Percentiles rank a stretch among this genome's conserved stretches.
These are phyloP conservation scores for Vitis rupestris DNA, from an alignment of 164 flowering plant genomes.

Conservation along the genomic window DNA sequence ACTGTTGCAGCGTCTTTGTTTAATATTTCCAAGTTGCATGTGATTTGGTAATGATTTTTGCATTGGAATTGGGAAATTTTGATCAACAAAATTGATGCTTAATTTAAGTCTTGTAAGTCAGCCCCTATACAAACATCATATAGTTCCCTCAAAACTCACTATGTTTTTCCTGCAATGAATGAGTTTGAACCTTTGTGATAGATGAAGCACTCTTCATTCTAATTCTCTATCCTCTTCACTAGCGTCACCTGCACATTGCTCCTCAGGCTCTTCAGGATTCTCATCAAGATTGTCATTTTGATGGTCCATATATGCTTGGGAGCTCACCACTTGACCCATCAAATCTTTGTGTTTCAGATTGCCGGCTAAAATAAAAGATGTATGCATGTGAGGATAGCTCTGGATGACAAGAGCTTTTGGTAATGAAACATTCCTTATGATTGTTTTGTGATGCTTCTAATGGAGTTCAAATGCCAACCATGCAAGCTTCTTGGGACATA, in stretches of 20 bases:
- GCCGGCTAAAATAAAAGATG: slow-evolving; percentile 37
- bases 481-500: too few relatives aligned
- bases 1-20: too few relatives aligned
- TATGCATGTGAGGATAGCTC: too few relatives aligned
- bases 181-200: not conserved
- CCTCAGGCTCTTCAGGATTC: slow-evolving; percentile 21
- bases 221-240: slow-evolving; percentile 23
- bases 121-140: too few relatives aligned
- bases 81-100: too few relatives aligned
- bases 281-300: slow-evolving; percentile 26
- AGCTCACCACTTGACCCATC: slow-evolving; percentile 75
- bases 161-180: not conserved
- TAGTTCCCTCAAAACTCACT: not conserved
- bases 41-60: too few relatives aligned
- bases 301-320: slow-evolving; percentile 62
- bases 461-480: too few relatives aligned
- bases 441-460: too few relatives aligned
- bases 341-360: slow-evolving; percentile 82
- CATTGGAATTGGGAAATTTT: too few relatives aligned
- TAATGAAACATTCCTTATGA: not conserved
- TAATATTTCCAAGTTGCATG: too few relatives aligned
- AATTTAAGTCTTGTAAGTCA: too few relatives aligned
- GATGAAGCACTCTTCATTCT: slow-evolving; percentile 7
- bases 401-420: not conserved
- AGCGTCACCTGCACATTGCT: slow-evolving; percentile 22